Base-by-base conservation (phyloP, 495 filamentous ascomycete species). In the Pseudotulostoma volvatum region DNA sequence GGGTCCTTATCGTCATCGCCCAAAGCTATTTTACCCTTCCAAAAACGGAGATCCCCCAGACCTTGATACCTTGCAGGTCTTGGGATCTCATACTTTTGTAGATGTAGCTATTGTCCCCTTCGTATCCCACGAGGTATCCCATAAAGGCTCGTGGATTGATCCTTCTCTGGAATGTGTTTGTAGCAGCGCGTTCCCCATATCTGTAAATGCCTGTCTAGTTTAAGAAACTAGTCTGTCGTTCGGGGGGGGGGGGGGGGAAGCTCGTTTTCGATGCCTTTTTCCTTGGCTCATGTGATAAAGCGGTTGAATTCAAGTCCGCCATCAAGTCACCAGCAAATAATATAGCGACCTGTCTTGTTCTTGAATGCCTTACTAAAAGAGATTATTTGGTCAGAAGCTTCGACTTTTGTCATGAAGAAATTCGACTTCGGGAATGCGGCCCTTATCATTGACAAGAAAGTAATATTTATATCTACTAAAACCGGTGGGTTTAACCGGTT, bases 71-170 rank as follows among this genome's bases (percentile, higher is more conserved):
- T 30, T 39, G 11, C 37, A 4, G 7, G 3, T 39, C 16, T 39
- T 23, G n/a, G 25, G 37, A 31, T 39, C n/a, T 25, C 23, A 39
- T 9, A 39, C n/a, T 39, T 28, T 31, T 28, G 14, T 15, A 39
- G 4, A 4, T 3, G 15, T 39, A 25, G 8, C 37, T 25, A 17
- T 39, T 15, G 11, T 39, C 37, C 4, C 37, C 37, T 30, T 30
- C 23, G 17, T 39, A 39, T 9, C 37, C 37, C 5, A 39, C 17
- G 9, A 39, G 14, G 2, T 30, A 3, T n/a, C 23, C 23, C 13
- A 37, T 23, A 11, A 2, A 5, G 11, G 36, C 36, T 8, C 3
- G n/a, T 2, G 20, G 4, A 16, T 31, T 15, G n/a, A 39, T 17
- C 15, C 25, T 39, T 25, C 7, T 31, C 16, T 3, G 37, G 37